Base-by-base conservation (phyloP, 2,329 filamentous ascomycete species). In the Penicillium hesseltinei region DNA sequence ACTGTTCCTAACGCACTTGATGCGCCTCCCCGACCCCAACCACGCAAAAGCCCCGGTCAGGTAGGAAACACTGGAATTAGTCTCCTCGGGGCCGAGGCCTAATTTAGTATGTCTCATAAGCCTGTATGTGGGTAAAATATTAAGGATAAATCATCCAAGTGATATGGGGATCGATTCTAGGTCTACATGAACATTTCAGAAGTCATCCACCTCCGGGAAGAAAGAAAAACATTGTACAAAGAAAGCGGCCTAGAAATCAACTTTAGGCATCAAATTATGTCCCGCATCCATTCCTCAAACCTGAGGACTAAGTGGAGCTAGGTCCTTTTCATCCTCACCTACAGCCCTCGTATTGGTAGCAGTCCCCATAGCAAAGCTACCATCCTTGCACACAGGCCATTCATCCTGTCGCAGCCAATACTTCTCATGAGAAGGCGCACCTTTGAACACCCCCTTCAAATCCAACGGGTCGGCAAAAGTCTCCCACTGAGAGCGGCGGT, bases 381-480 rank as follows among this genome's bases (percentile, higher is more conserved):
- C 69, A 54, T 66, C 68, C 8, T 54, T 35, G 27, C 64, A 67
- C n/a, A 63, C 55, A n/a, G 65, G 62, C 65, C 65, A 73, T n/a
- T 66, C 57, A 9, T 67, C 60, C 4, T 64, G 57, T 13, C 60
- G 56, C 27, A 69, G 25, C 71, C 71, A 73, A 51, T 66, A 73
- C 35, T 58, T 55, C 17, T 73, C 68, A 60, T 73, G 66, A 27
- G 65, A 66, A 19, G 62, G 57, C 10, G 64, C 40, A 0, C 69
- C 69, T 21, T 66, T 65, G 0, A 70, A 40, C 35, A 60, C 52
- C 17, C 70, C 68, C 9, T 57, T 52, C 13, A 72, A 36, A 48
- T 72, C 68, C 42, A 73, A 58, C 5, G 68, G 66, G 54, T 72
- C 70, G 5, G 68, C 45, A 42, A 71, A 65, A 2, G 69, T 73